Conservation (phyloP, 78 protist species). For the Mantamonas sphyraenae region DNA sequence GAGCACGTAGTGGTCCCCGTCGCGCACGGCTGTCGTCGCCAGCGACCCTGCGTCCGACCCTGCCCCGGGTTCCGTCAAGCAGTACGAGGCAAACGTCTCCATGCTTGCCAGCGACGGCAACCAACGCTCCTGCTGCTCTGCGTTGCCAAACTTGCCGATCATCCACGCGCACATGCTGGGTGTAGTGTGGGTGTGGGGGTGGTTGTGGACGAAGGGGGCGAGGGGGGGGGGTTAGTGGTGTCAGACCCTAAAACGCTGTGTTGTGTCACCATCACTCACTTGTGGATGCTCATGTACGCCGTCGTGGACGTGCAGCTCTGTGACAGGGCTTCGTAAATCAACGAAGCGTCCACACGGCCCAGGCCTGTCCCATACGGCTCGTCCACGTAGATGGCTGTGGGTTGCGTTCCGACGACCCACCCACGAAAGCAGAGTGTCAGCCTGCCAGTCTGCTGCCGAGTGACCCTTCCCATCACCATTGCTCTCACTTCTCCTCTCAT, state of each 20-base stretch:
- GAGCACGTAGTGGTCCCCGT: constrained; percentile 61
- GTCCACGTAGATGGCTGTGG: constrained; percentile 43
- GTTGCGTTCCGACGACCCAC: background rate
- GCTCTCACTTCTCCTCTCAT: too few relatives aligned
- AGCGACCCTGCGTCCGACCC: constrained; percentile 85
- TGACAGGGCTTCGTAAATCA: constrained; percentile 69
- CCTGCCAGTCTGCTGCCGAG: too few relatives aligned
- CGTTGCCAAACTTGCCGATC: constrained; percentile 67
- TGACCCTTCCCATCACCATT: too few relatives aligned
- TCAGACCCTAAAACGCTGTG: background rate
- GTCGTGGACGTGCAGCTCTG: constrained; percentile 69
- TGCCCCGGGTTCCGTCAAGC: constrained; percentile 83
- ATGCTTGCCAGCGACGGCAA: constrained; percentile 43
- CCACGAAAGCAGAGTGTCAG: background rate
- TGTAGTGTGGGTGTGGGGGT: background rate
- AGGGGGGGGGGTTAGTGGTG: background rate
- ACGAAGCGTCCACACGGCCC: constrained; percentile 61
- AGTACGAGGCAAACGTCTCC: constrained; percentile 55
- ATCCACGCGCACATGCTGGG: constrained; percentile 75
- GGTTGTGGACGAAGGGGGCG: background rate
- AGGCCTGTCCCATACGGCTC: constrained; percentile 74
- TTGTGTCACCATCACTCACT: background rate
- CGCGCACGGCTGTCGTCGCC: constrained; percentile 52
- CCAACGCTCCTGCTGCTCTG: constrained; percentile 48
- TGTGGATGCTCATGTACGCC: constrained; percentile 64